These are phyloP conservation scores for Pichia cabralensis DNA, from an alignment of 805 yeast genomes.

Conservation along the genomic window DNA sequence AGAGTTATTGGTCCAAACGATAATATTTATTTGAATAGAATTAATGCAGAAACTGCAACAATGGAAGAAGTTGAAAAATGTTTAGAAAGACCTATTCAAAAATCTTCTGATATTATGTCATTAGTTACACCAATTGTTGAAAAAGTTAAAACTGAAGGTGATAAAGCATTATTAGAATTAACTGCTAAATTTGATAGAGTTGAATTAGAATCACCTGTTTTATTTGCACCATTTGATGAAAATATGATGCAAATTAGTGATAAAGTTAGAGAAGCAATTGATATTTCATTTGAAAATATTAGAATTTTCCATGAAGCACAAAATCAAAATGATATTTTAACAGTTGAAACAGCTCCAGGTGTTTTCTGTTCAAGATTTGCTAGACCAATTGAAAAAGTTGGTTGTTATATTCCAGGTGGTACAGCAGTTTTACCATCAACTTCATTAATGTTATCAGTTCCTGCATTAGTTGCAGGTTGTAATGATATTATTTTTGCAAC, in stretches of 20 bases:
- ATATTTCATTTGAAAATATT: slow-evolving; percentile 81
- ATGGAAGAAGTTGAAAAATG: slow-evolving; percentile 45
- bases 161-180: slow-evolving; percentile 75
- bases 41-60: slow-evolving; percentile 32
- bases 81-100: slow-evolving; percentile 89
- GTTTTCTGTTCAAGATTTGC: slow-evolving; percentile 91
- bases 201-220: slow-evolving; percentile 55
- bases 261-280: slow-evolving; percentile 74
- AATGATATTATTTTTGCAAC: slow-evolving; percentile 85
- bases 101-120: slow-evolving; percentile 85
- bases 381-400: slow-evolving; percentile 89
- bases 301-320: slow-evolving; percentile 92
- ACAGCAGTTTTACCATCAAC: slow-evolving; percentile 98
- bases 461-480: slow-evolving; percentile 97
- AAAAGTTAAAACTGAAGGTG: slow-evolving; percentile 69
- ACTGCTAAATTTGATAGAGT: slow-evolving; percentile 92
- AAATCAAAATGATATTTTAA: slow-evolving; percentile 57
- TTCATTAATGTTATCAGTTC: slow-evolving; percentile 96
- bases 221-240: slow-evolving; percentile 80
- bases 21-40: slow-evolving; percentile 41
- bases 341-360: slow-evolving; percentile 90
- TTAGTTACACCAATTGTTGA: slow-evolving; percentile 85
- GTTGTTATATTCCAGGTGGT: slow-evolving; percentile 97
- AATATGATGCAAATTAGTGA: slow-evolving; percentile 66
- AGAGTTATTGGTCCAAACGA: slow-evolving; percentile 24